A percentile compares a stretch with the other conserved stretches of the same genome.
These are phyloP conservation scores for Paxillus ammoniavirescens DNA, from an alignment of 768 basidiomycete genomes.

Conservation along the genomic window DNA sequence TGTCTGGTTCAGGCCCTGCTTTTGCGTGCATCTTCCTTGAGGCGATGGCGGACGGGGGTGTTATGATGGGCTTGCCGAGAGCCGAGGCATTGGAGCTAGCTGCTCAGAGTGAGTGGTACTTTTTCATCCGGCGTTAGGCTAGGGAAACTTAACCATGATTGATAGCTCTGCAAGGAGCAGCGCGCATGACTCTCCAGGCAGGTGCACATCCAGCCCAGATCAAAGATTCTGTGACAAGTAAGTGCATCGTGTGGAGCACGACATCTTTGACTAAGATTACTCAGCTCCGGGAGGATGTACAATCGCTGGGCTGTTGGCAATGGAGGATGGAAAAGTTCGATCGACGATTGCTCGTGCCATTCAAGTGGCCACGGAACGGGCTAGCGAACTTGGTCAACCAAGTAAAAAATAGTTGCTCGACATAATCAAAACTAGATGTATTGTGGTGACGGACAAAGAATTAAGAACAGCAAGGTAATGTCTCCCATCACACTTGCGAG, in stretches of 20 bases:
- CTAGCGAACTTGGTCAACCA: constrained; percentile 80
- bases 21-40: constrained; percentile 97
- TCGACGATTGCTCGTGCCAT: constrained; percentile 95
- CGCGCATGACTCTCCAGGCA: constrained; percentile 88
- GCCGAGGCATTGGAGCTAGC: constrained; percentile 93
- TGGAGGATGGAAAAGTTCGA: constrained; percentile 92
- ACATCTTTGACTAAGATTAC: constrained; percentile 1
- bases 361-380: constrained; percentile 89
- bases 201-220: constrained; percentile 94
- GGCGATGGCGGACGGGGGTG: constrained; percentile 98
- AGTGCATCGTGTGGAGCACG: constrained; percentile 27
- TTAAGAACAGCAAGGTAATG: constrained; percentile 9
- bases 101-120: constrained; percentile 73
- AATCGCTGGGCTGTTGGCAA: constrained; percentile 91
- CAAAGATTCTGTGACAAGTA: constrained; percentile 97
- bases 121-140: neutral
- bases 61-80: constrained; percentile 98
- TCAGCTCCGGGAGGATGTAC: constrained; percentile 97
- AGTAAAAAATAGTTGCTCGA: constrained; percentile 40
- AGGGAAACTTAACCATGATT: neutral
- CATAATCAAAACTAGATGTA: neutral
- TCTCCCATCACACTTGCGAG: constrained; percentile 37
- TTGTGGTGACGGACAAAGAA: neutral
- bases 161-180: constrained; percentile 91
- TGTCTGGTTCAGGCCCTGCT: constrained; percentile 94